These are phyloP conservation scores for Diaporthe destruens DNA, from an alignment of 2,329 filamentous ascomycete genomes.

Conservation along the genomic window DNA sequence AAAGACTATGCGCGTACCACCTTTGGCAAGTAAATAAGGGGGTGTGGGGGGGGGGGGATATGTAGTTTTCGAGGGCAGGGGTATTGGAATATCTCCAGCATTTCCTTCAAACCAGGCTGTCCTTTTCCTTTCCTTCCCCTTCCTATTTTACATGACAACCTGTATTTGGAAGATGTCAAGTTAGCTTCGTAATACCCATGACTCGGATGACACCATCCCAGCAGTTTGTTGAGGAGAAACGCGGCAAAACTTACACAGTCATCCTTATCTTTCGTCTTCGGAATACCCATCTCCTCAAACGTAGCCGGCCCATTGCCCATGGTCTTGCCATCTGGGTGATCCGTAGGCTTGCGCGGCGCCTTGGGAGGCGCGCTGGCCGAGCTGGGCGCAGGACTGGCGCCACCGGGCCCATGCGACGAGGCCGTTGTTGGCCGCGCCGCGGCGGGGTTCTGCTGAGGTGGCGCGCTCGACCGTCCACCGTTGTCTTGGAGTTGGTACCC, in stretches of 20 bases:
- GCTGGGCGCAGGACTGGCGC: conserved; percentile 39
- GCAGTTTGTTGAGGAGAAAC: background rate
- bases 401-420: conserved; percentile 24
- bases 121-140: background rate
- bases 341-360: conserved; percentile 48
- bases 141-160: conserved; percentile 12
- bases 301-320: conserved; percentile 87
- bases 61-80: background rate
- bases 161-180: background rate
- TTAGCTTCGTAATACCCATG: background rate
- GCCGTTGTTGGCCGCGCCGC: conserved; percentile 42
- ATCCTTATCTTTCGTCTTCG: conserved; percentile 82
- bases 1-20: conserved; percentile 18
- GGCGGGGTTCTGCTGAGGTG: conserved; percentile 47
- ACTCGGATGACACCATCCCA: background rate
- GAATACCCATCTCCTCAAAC: conserved; percentile 98
- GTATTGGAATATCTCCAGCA: background rate
- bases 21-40: background rate
- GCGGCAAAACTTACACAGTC: conserved; percentile 80
- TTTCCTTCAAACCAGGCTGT: background rate
- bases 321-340: conserved; percentile 53
- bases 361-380: conserved; percentile 32
- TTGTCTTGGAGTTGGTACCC: conserved; percentile 32
- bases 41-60: background rate
- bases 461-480: conserved; percentile 53